Base-by-base conservation (phyloP, 140 eudicot species). In the Anethum foeniculum region DNA sequence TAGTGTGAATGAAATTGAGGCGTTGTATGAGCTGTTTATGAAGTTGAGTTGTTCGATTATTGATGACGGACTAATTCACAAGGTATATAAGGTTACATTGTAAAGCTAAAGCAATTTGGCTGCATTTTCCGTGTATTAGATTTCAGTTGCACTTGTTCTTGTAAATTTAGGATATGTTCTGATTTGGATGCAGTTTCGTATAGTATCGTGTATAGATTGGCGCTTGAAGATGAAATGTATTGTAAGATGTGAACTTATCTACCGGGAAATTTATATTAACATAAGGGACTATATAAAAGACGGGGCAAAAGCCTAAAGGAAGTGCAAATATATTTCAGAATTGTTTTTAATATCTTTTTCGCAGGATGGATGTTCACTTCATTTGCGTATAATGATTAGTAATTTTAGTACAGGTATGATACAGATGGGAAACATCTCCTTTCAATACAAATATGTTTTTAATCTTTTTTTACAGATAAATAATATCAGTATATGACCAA, bases 21-120 rank as follows among this genome's bases (percentile, higher is more conserved):
- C 97, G 58, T 86, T 95, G 82, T 87, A 86, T 38, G 98, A 95
- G 87, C 81, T 95, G 83, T 93, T 84, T 82, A 91, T 92, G 91
- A 89, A 85, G 88, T 80, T 95, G 78, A 92, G 99, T 80, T 80
- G 91, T 80, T 95, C 97, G 10, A 95, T 95, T 71, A 89, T 93
- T 58, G 96, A 92, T 58, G 99, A 95, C 77, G 99, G 99, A 43
- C 86, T 88, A 75, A 92, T 95, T 74, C 96, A 95, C 86, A 95
- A 95, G 97, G 97, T 95, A 86, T 77, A 52, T 14, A 39, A 23
- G 48, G 25, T 16, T 3, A 30, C 12, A n/a, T 43, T 72, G 54
- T 56, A 23, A 4, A 69, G 13, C 13, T 34, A 54, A 52, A 7
- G 8, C 14, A 71, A 71, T 71, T 15, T 71, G 15, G 27, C 25